Evolutionary conservation across 352 stramenopile species (phyloP), one percentile per base, ranked within the genome.

Genomic region (Pythium plurisporium): DNA sequence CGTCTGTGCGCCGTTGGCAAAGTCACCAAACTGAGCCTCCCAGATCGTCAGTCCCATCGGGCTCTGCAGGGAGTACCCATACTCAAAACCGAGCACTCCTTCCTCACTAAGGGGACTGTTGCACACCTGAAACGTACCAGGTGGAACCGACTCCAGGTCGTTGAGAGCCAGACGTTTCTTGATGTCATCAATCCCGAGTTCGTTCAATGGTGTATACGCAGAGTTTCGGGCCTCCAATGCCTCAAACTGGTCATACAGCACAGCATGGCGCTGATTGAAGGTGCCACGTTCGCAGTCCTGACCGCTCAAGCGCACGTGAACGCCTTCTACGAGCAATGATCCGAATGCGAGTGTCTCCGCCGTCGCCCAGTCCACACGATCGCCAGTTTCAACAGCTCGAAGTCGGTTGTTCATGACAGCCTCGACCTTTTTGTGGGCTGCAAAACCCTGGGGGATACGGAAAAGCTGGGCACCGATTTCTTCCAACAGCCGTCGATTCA

Each of bases 151-250:
- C 62, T 86, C 78, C 14, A 87, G 46, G 0, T 72, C 69, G 1
- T 52, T 50, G 34, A 83, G 73, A 38, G 66, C 62, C 3, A 81
- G 47, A 2, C 72, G 71, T 17, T 61, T 72, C 56, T 71, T 68
- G 27, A 89, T 74, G 3, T 67, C 68, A 2, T 73, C 64, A 6
- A 83, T 60, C 25, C 70, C 45, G 2, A 91, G 74, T 47, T 84
- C 69, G 17, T 99, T 98, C 10, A 99, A 65, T n/a, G 96, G 96
- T 14, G 87, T 97, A 72, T 98, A 98, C 43, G 93, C 91, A 53
- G 90, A 79, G 53, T 98, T 89, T 15, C 80, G 68, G 0, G 78
- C 77, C 2, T 72, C 81, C 1, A 91, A 56, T 26, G 82, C 79
- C 64, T 91, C 79, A 34, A 84, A 85, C 66, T 97, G 89, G 59